Percentiles rank a stretch among this genome's conserved stretches.
Conservation (phyloP, 306 rosid species). For the Cucumis hystrix region DNA sequence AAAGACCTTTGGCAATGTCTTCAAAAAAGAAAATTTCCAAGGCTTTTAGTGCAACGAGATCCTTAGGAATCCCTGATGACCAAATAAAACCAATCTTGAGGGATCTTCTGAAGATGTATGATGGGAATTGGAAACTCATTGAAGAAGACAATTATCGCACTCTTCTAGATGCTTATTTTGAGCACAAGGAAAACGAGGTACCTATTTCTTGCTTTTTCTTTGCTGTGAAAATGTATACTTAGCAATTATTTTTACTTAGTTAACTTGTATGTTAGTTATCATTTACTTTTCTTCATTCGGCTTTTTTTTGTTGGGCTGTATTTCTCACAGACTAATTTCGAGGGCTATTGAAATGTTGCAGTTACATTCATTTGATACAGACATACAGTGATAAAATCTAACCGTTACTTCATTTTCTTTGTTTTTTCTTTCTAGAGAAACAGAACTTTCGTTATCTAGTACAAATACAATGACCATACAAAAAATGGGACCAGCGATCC, state of each 20-base stretch:
- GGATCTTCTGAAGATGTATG: conserved; percentile 25
- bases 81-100: conserved; percentile 43
- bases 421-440: not conserved
- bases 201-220: not conserved
- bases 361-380: not conserved
- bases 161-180: conserved; percentile 63
- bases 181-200: conserved; percentile 47
- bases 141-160: conserved; percentile 62
- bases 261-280: not conserved
- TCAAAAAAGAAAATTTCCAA: conserved; percentile 15
- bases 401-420: not conserved
- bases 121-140: conserved; percentile 44
- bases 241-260: not conserved
- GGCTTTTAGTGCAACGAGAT: conserved; percentile 37
- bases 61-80: conserved; percentile 31
- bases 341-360: not conserved
- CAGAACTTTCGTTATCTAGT: not conserved
- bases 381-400: not conserved
- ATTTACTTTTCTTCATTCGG: not conserved
- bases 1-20: conserved; percentile 24
- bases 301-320: not conserved
- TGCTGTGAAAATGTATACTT: not conserved
- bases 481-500: not conserved
- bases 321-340: not conserved
- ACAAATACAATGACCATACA: not conserved